Conservation (phyloP, 768 basidiomycete genomes). For the Cystobasidium ongulense region DNA sequence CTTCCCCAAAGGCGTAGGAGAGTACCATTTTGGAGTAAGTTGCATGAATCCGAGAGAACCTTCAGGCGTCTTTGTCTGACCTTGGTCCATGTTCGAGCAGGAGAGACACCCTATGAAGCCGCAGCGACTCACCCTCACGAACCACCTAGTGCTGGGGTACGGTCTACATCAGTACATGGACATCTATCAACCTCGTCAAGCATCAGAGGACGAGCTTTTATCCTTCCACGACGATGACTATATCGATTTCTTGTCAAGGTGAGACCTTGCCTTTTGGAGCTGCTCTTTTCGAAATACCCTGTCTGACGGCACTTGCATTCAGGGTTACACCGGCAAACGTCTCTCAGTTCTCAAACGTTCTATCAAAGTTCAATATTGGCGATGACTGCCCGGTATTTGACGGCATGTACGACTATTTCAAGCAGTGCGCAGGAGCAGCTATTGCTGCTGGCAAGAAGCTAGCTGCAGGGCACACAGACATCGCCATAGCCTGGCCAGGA, state of each 20-base stretch:
- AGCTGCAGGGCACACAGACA: constrained; percentile 75
- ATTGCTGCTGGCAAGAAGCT: constrained; percentile 84
- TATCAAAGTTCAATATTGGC: constrained; percentile 83
- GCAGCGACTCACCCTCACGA: constrained; percentile 88
- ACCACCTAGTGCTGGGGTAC: constrained; percentile 89
- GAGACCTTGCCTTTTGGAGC: constrained; percentile 40
- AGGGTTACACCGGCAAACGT: constrained; percentile 77
- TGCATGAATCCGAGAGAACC: neutral
- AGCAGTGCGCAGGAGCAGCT: constrained; percentile 85
- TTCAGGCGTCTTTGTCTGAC: constrained; percentile 13
- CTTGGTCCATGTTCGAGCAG: neutral
- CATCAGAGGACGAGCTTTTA: constrained; percentile 80
- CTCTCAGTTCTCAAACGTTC: constrained; percentile 62
- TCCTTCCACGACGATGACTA: constrained; percentile 92
- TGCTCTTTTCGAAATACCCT: neutral
- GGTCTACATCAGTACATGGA: constrained; percentile 93
- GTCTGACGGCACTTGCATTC: neutral
- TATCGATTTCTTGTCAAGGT: constrained; percentile 89
- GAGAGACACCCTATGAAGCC: constrained; percentile 99
- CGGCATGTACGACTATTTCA: constrained; percentile 88
- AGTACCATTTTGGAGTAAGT: constrained; percentile 90
- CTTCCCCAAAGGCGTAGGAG: constrained; percentile 84
- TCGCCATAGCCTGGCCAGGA: constrained; percentile 98
- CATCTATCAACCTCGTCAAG: constrained; percentile 78
- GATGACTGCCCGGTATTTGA: constrained; percentile 96